Evolutionary conservation across 352 stramenopile genomes (phyloP), one percentile per base, ranked within the genome.

Genomic region (Pythium chondricola): DNA sequence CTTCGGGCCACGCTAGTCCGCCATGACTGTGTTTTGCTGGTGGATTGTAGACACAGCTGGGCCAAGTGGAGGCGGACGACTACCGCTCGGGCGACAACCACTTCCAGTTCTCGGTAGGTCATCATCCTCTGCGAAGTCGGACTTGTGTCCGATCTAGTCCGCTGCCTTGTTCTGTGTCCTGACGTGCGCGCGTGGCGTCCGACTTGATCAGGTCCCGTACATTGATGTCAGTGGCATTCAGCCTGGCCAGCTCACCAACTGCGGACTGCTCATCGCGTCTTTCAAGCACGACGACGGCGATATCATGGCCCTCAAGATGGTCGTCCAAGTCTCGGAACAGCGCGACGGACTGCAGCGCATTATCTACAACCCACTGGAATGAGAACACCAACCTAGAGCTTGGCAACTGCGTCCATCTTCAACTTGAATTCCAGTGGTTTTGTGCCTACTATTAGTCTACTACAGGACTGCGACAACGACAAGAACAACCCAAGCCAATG

Each of bases 351-450:
- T 93, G 2, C 82, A 92, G 53, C 66, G 84, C 27, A 95, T 93
- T 60, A 82, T 95, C 52, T 95, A 93, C 66, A 93, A 79, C 48
- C 84, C 84, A 10, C 55, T 95, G 35, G 80, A 95, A 68, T 94
- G 84, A 44, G 13, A 32, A 24, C 24, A 27, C 4, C 6, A n/a
- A 58, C 4, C 18, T n/a, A 27, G 26, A 5, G 14, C 21, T 31
- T 13, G 17, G 18, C 32, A 18, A 20, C 33, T 6, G 21, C n/a
- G 31, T 24, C 35, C 3, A 43, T 51, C 14, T 2, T 11, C 33
- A 6, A 13, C 10, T 20, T 18, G 7, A 3, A 21, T 39, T 39
- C 20, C 11, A 29, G 26, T 3, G 20, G 25, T 51, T 39, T 41
- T 22, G 30, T 30, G 5, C 37, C 26, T 20, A 43, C 21, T 43